Evolutionary conservation across 2,329 filamentous ascomycete genomes (phyloP).

Genomic region (Monosporascus sp.): DNA sequence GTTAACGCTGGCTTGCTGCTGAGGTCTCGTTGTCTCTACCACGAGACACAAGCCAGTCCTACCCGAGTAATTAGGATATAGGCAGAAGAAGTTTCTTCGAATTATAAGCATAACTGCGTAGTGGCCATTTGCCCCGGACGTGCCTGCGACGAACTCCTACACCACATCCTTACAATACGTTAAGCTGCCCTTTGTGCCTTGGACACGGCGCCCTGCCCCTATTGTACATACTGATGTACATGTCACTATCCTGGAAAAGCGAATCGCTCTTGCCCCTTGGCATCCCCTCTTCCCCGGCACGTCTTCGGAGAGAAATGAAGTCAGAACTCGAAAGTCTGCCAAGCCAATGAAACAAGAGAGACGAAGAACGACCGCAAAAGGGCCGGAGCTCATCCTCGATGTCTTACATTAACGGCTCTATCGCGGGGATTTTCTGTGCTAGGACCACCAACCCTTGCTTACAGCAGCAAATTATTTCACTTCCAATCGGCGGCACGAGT

Average conservation of each 20-base stretch:
- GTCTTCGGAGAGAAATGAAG: not conserved
- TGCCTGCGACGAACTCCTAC: no score
- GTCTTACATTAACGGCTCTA: not conserved
- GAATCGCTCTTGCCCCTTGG: not conserved
- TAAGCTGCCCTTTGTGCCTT: no score
- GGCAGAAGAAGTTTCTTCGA: no score
- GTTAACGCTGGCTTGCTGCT: no score
- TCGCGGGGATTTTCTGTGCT: not conserved
- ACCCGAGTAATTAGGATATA: no score
- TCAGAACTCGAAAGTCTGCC: not conserved
- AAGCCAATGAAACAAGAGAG: not conserved
- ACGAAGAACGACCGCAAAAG: not conserved
- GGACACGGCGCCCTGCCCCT: no score
- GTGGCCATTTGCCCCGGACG: no score
- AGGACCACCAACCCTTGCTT: not conserved
- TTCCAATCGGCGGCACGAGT: not conserved
- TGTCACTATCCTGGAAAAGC: not conserved
- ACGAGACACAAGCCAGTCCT: no score
- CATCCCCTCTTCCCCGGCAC: not conserved
- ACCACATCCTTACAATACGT: no score
- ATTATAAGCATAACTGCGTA: no score
- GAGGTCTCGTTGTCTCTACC: no score
- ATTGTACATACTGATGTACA: no score
- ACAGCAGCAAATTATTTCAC: not conserved
- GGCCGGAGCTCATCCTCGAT: not conserved